Base-by-base conservation (phyloP, 768 basidiomycete species). In the Peribolospora kevripleyi region DNA sequence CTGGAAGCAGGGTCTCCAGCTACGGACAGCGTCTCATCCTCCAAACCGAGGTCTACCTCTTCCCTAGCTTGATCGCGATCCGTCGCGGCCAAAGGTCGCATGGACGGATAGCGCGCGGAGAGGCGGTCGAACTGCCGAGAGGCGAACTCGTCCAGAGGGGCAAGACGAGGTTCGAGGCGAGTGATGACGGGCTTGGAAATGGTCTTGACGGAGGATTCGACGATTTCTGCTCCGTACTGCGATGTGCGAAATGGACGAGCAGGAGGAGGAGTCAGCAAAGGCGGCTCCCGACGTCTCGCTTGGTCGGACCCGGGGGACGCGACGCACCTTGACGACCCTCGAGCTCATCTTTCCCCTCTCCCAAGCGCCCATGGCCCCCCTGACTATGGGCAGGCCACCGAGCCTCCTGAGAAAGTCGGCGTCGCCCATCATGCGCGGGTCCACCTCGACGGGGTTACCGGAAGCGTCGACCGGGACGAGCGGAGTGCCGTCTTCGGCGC, bases 151-250 rank as follows among this genome's bases (percentile, higher is more conserved):
- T 88, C 86, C 10, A 88, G 68, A 0, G 53, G 52, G 7, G 50
- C 50, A 9, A 61, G 48, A 14, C 55, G 41, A 14, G 52, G 55
- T 51, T 57, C 55, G 0, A 87, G 71, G 38, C 80, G 75, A 55
- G 82, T 76, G 52, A 86, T 80, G 50, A 85, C 84, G 38, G 84
- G 84, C 13, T 78, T 73, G 38, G 83, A 82, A 46, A 87, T 78
- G 13, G 78, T 74, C 66, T 80, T 82, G 45, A 87, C 78, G 54
- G 81, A 79, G 3, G 78, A 81, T 66, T 86, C 85, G 69, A 86
- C 75, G 75, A 86, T 81, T 67, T 81, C 80, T 13, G 82, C 84
- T 51, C 85, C 82, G 63, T 84, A 85, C 84, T 86, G 64, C n/a
- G 38, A 54, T 50, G 42, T 46, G 50, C 9, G 38, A 42, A 7